A percentile compares a stretch with the other conserved stretches of the same genome.
phyloP scores from a whole-genome alignment of 2,329 filamentous ascomycete species.

The Endocalyx cinctus region DNA sequence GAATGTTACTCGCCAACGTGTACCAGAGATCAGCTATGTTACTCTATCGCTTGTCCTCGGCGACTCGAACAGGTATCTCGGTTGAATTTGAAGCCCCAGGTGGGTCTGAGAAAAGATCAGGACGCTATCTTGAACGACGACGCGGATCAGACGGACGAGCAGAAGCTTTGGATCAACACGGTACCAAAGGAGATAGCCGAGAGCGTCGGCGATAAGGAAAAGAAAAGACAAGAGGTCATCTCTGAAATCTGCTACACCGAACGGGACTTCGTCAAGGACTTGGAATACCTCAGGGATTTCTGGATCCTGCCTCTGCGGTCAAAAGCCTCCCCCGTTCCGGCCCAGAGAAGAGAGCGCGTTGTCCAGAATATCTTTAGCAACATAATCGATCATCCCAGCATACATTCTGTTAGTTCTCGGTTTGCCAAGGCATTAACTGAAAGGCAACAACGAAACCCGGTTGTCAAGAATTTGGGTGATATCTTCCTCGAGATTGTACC shows the following conservation, averaged over 20 bases:
- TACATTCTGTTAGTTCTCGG: slow-evolving; percentile 84
- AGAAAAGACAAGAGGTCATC: slow-evolving; percentile 97
- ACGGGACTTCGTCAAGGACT: slow-evolving; percentile 96
- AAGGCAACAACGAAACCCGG: slow-evolving; percentile 82
- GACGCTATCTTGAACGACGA: slow-evolving; percentile 64
- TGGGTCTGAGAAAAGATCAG: slow-evolving; percentile 68
- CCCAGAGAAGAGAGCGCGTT: slow-evolving; percentile 81
- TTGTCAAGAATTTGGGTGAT: slow-evolving; percentile 86
- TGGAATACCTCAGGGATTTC: slow-evolving; percentile 96
- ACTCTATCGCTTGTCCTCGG: slow-evolving; percentile 94
- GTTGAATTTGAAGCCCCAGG: slow-evolving; percentile 87
- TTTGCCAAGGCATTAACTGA: slow-evolving; percentile 86
- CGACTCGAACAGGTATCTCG: slow-evolving; percentile 91
- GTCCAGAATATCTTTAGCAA: slow-evolving; percentile 95
- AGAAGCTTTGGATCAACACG: slow-evolving; percentile 99
- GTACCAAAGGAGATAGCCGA: slow-evolving; percentile 94
- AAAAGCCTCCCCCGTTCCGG: slow-evolving; percentile 79
- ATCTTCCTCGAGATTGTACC: slow-evolving; percentile 91
- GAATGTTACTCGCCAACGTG: slow-evolving; percentile 99
- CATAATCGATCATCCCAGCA: slow-evolving; percentile 75
- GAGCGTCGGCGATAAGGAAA: slow-evolving; percentile 81
- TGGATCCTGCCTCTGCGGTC: slow-evolving; percentile 92
- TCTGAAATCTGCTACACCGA: slow-evolving; percentile 99
- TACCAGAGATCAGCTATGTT: slow-evolving; percentile 90
- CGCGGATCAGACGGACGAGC: slow-evolving; percentile 79